These are phyloP conservation scores for Podospora pseudoanserina DNA, from an alignment of 495 filamentous ascomycete genomes.

Conservation along the genomic window DNA sequence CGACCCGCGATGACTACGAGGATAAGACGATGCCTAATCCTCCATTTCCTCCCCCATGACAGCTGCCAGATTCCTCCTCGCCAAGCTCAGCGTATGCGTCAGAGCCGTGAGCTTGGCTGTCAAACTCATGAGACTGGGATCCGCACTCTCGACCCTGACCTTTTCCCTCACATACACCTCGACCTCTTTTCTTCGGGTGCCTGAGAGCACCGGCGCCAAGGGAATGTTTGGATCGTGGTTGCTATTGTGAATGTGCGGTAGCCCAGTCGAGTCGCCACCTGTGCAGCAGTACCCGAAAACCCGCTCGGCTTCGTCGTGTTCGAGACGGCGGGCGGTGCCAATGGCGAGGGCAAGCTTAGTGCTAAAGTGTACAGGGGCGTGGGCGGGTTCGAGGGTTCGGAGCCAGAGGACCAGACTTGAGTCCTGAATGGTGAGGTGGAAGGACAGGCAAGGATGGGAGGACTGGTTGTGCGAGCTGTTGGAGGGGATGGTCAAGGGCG, in stretches of 20 bases:
- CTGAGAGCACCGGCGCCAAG: constrained; percentile 11
- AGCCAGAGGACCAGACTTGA: constrained; percentile 72
- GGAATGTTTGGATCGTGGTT: constrained; percentile 6
- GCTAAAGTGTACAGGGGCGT: constrained; percentile 46
- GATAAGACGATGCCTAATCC: constrained; percentile 19
- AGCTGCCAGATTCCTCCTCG: constrained; percentile 67
- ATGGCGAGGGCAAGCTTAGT: constrained; percentile 52
- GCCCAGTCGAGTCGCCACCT: background rate
- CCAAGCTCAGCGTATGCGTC: constrained; percentile 65
- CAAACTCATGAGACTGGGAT: constrained; percentile 82
- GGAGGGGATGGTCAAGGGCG: constrained; percentile 36
- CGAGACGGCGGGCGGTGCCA: constrained; percentile 57
- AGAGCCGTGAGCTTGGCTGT: constrained; percentile 83
- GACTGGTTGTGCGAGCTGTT: constrained; percentile 42
- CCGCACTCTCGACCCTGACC: constrained; percentile 83
- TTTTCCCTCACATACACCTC: constrained; percentile 88
- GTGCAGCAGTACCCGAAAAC: constrained; percentile 52
- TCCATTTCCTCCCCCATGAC: constrained; percentile 67
- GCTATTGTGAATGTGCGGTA: background rate
- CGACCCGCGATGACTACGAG: constrained; percentile 1
- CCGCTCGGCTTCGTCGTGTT: constrained; percentile 77
- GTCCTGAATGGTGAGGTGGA: constrained; percentile 75
- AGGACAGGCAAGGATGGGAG: constrained; percentile 48
- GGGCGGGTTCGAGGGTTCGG: constrained; percentile 68
- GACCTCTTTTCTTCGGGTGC: constrained; percentile 22